A percentile compares a stretch with the other conserved stretches of the same genome.
Evolutionary conservation across 1,284 basidiomycete genomes (phyloP).

Genomic region (Malassezia slooffiae): DNA sequence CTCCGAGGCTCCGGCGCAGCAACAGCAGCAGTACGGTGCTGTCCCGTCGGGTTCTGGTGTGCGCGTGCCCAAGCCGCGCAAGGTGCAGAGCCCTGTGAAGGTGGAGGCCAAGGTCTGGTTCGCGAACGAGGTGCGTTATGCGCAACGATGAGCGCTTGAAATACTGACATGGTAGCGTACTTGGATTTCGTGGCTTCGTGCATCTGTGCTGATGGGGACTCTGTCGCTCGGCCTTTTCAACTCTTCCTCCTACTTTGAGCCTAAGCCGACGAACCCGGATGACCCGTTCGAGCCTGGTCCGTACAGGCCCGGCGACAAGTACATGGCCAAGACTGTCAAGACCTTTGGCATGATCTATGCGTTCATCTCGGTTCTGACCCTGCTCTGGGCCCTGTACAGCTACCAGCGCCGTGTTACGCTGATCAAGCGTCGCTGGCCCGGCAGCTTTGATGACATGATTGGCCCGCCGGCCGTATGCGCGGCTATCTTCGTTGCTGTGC

Average conservation of each 20-base stretch:
- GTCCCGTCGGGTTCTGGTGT: no score
- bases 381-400: conserved; percentile 68
- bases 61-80: conserved; percentile 53
- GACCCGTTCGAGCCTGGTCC: conserved; percentile 3
- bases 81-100: conserved; percentile 32
- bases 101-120: conserved; percentile 47
- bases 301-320: no score
- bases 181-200: conserved; percentile 82
- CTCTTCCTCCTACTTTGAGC: conserved; percentile 52
- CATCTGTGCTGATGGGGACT: conserved; percentile 71
- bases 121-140: conserved; percentile 48
- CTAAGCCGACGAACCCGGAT: conserved; percentile 5
- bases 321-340: conserved; percentile 8
- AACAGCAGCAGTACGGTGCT: conserved; percentile 21
- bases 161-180: conserved; percentile 45
- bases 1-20: background rate
- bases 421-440: conserved; percentile 81
- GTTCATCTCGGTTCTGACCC: conserved; percentile 50
- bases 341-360: conserved; percentile 77
- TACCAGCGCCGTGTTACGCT: conserved; percentile 82
- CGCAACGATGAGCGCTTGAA: no score
- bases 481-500: conserved; percentile 37
- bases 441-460: conserved; percentile 58
- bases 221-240: conserved; percentile 82
- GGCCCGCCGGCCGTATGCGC: conserved; percentile 43